phyloP scores from a whole-genome alignment of 805 yeast genomes.

The Pichia deserticola region DNA sequence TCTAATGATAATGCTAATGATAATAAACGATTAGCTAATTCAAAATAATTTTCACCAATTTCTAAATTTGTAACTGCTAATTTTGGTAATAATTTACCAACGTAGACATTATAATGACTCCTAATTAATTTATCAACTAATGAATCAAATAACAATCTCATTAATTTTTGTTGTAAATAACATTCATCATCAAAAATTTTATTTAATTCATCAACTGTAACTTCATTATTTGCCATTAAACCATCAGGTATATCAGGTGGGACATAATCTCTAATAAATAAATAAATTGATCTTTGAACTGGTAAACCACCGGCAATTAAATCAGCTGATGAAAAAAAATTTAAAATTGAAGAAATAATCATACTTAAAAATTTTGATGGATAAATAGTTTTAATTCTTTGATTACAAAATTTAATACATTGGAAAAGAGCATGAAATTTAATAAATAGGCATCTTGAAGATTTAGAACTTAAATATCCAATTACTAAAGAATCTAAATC shows the following conservation, averaged over 20 bases:
- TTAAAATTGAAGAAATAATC: slow-evolving; percentile 52
- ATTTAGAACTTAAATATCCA: neutral
- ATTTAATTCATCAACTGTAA: slow-evolving; percentile 32
- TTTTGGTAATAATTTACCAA: neutral
- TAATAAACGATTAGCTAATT: slow-evolving; percentile 22
- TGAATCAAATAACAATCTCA: slow-evolving; percentile 52
- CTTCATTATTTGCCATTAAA: slow-evolving; percentile 22
- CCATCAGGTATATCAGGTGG: slow-evolving; percentile 38
- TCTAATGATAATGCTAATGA: slow-evolving; percentile 59
- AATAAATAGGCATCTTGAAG: neutral
- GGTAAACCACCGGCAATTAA: slow-evolving; percentile 23
- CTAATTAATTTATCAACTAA: slow-evolving; percentile 25
- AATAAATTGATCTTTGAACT: slow-evolving; percentile 55
- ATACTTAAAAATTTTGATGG: slow-evolving; percentile 78
- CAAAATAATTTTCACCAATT: slow-evolving; percentile 6
- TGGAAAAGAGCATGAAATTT: slow-evolving; percentile 64
- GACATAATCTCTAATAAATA: slow-evolving; percentile 52
- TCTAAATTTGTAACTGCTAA: neutral
- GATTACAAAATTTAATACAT: slow-evolving; percentile 49
- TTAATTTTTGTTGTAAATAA: slow-evolving; percentile 54
- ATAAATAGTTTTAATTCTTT: slow-evolving; percentile 55
- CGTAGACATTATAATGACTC: neutral
- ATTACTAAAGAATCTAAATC: neutral
- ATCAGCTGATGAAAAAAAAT: slow-evolving; percentile 39
- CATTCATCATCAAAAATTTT: slow-evolving; percentile 46